phyloP scores from a whole-genome alignment of 352 stramenopile genomes.

The Aphanomyces euteiches region DNA sequence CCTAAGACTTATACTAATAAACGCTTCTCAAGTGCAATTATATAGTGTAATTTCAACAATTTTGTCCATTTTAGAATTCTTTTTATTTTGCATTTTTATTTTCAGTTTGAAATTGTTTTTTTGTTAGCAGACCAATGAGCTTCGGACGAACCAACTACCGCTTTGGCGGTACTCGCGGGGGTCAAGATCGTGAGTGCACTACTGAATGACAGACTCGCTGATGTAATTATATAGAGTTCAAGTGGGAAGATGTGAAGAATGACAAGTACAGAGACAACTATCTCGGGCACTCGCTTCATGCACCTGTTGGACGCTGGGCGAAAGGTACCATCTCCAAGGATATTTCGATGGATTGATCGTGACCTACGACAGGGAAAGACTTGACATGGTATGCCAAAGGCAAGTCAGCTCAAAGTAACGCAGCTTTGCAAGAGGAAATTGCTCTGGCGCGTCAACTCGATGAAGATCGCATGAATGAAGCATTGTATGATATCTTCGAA shows the following conservation, averaged over 20 bases:
- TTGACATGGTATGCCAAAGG: conserved; percentile 86
- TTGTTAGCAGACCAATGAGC: conserved; percentile 46
- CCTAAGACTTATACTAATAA: no score
- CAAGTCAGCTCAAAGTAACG: conserved; percentile 44
- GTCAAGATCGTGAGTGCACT: conserved; percentile 69
- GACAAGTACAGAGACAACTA: conserved; percentile 93
- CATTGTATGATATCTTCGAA: conserved; percentile 51
- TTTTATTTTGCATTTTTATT: no score
- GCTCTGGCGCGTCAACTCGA: conserved; percentile 73
- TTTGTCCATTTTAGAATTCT: no score
- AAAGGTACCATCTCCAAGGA: conserved; percentile 40
- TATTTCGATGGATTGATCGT: neutral
- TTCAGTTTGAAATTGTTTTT: no score
- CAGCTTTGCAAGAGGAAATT: conserved; percentile 59
- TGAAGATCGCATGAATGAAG: conserved; percentile 88
- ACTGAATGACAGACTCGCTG: neutral
- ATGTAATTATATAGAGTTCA: conserved; percentile 62
- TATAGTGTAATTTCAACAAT: no score
- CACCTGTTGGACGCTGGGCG: conserved; percentile 85
- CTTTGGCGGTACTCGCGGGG: conserved; percentile 77
- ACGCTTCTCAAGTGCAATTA: no score
- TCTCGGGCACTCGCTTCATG: conserved; percentile 81
- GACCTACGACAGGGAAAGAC: conserved; percentile 59
- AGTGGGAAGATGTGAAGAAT: conserved; percentile 92
- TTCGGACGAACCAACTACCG: conserved; percentile 86